phyloP scores from a whole-genome alignment of 164 flowering plant species.

The Piper betle region DNA sequence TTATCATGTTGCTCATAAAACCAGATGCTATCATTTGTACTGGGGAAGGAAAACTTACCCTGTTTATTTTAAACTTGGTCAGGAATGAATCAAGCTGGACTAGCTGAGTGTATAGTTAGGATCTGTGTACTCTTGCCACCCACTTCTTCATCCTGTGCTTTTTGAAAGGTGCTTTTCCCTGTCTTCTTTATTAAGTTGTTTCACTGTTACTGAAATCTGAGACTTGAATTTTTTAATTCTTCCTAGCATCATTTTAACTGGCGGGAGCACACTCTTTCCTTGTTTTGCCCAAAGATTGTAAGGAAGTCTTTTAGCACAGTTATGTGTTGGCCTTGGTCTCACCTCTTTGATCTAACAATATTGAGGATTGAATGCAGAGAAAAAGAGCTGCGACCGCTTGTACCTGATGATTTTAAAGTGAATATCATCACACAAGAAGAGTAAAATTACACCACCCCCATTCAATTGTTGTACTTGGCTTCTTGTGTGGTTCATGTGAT shows the following conservation, averaged over 20 bases:
- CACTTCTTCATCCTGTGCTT: slow-evolving; percentile 87
- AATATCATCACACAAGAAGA: slow-evolving; percentile 87
- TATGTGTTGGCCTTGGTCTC: not conserved
- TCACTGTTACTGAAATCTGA: not conserved
- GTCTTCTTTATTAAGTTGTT: not conserved
- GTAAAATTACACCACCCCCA: slow-evolving; percentile 26
- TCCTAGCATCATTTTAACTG: slow-evolving; percentile 85
- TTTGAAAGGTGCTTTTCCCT: slow-evolving; percentile 50
- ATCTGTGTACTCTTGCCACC: slow-evolving; percentile 80
- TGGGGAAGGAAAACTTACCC: not conserved
- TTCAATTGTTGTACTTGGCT: not conserved
- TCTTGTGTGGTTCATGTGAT: too few species aligned
- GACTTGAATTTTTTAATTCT: not conserved
- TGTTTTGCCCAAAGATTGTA: slow-evolving; percentile 86
- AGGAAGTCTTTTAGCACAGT: slow-evolving; percentile 1
- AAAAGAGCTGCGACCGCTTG: slow-evolving; percentile 90
- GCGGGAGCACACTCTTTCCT: slow-evolving; percentile 91
- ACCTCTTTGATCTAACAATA: not conserved
- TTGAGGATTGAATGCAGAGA: slow-evolving; percentile 30
- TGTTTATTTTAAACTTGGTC: slow-evolving; percentile 3
- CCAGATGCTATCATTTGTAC: not conserved
- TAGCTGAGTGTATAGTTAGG: slow-evolving; percentile 94
- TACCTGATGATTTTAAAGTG: slow-evolving; percentile 71
- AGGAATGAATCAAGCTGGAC: slow-evolving; percentile 98
- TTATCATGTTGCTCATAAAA: not conserved